These are phyloP conservation scores for Epichloe uncinata DNA, from an alignment of 2,329 filamentous ascomycete species.

Conservation along the genomic window DNA sequence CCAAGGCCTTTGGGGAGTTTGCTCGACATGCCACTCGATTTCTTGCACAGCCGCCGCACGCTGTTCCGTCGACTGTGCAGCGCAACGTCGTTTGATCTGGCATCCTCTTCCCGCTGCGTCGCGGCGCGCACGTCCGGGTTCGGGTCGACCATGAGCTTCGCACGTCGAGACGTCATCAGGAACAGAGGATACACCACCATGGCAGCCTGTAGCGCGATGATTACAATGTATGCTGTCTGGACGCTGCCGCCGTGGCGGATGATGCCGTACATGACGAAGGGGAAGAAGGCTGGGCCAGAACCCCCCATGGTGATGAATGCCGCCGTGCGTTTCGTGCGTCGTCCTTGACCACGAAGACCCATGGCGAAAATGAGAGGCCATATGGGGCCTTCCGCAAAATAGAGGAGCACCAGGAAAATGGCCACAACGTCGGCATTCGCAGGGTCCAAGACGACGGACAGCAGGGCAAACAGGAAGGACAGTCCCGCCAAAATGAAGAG, in stretches of 20 bases:
- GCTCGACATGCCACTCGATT: conserved; percentile 11
- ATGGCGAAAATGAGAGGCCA: conserved; percentile 75
- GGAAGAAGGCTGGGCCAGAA: conserved; percentile 59
- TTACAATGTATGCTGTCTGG: conserved; percentile 50
- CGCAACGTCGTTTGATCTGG: conserved; percentile 4
- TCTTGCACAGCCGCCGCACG: conserved; percentile 7
- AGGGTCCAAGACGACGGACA: conserved; percentile 32
- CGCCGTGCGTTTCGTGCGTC: conserved; percentile 66
- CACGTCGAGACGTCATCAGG: conserved; percentile 32
- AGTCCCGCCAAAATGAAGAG: conserved; percentile 47
- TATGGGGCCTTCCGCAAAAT: conserved; percentile 71
- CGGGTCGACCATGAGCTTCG: conserved; percentile 29
- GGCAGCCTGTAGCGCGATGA: conserved; percentile 37
- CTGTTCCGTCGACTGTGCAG: conserved; percentile 9
- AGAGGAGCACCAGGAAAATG: conserved; percentile 54
- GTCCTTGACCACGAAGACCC: conserved; percentile 65
- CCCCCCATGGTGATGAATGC: conserved; percentile 67
- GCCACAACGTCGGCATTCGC: conserved; percentile 34
- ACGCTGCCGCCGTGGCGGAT: conserved; percentile 45
- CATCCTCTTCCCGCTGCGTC: conserved; percentile 10
- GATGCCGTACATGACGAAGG: conserved; percentile 60
- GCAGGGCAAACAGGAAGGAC: conserved; percentile 43
- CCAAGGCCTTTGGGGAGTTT: conserved; percentile 15
- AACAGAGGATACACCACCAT: conserved; percentile 36
- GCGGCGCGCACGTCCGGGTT: conserved; percentile 12